These are phyloP conservation scores for Fusarium liriodendri DNA, from an alignment of 2,329 filamentous ascomycete species.

Conservation along the genomic window DNA sequence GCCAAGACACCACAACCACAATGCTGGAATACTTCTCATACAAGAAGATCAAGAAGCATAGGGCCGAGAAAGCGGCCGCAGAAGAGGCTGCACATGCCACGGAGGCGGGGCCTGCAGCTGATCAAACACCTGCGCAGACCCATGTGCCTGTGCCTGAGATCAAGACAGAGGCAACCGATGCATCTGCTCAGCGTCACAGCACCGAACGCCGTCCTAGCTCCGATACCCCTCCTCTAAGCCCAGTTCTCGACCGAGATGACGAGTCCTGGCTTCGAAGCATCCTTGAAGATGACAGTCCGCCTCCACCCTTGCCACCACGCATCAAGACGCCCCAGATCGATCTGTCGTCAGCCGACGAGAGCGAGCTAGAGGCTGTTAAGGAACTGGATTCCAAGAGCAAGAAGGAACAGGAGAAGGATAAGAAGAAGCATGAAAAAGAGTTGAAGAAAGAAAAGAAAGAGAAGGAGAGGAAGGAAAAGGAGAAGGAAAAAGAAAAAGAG, in stretches of 20 bases:
- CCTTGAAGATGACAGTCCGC: slow-evolving; percentile 56
- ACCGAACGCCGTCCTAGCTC: slow-evolving; percentile 44
- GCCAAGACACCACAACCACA: slow-evolving; percentile 1
- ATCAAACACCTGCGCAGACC: slow-evolving; percentile 17
- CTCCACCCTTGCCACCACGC: slow-evolving; percentile 67
- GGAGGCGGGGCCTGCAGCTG: slow-evolving; percentile 23
- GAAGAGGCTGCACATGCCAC: slow-evolving; percentile 35
- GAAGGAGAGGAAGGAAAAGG: slow-evolving; percentile 39
- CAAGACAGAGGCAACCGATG: slow-evolving; percentile 23
- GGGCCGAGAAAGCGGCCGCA: slow-evolving; percentile 58
- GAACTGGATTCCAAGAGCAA: slow-evolving; percentile 47
- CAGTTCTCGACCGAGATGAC: slow-evolving; percentile 67
- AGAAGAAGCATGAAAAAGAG: slow-evolving; percentile 19
- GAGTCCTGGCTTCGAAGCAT: slow-evolving; percentile 69
- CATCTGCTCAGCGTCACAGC: slow-evolving; percentile 17
- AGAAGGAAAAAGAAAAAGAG: slow-evolving; percentile 47
- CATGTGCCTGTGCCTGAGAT: slow-evolving; percentile 27
- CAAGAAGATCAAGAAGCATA: slow-evolving; percentile 72
- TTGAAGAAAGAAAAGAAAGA: slow-evolving; percentile 33
- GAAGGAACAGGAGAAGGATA: slow-evolving; percentile 37
- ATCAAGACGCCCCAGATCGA: slow-evolving; percentile 62
- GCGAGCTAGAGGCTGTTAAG: slow-evolving; percentile 42
- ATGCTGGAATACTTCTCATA: slow-evolving; percentile 74
- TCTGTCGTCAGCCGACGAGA: slow-evolving; percentile 39
- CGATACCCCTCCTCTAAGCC: slow-evolving; percentile 44